Conservation (phyloP, 441 rosid genomes). For the Aleurites moluccanus region DNA sequence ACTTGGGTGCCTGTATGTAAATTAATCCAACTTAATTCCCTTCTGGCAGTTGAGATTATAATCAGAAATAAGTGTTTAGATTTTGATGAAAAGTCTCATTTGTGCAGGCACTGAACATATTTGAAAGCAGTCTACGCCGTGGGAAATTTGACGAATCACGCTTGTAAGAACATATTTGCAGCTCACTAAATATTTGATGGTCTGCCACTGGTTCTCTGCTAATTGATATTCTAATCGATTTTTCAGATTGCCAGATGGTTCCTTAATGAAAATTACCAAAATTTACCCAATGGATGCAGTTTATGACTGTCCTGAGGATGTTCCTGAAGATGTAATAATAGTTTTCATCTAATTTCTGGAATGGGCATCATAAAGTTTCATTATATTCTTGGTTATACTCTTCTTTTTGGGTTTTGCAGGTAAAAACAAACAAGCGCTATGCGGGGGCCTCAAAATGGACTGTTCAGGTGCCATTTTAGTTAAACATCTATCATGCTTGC, state of each 20-base stretch:
- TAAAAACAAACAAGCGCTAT: constrained; percentile 31
- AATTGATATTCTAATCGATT: constrained; percentile 9
- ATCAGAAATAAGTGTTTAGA: neutral
- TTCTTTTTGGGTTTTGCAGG: constrained; percentile 20
- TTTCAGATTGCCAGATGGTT: constrained; percentile 85
- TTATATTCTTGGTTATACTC: neutral
- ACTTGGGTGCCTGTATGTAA: constrained; percentile 99
- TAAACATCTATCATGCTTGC: neutral
- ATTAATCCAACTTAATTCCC: constrained; percentile 1
- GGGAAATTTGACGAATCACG: constrained; percentile 83
- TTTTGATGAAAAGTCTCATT: constrained; percentile 9
- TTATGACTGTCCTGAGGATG: constrained; percentile 72
- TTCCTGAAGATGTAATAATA: constrained; percentile 79
- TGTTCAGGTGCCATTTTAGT: constrained; percentile 19
- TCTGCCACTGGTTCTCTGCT: neutral
- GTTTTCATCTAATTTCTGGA: neutral
- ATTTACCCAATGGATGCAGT: constrained; percentile 91
- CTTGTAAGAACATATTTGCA: constrained; percentile 43
- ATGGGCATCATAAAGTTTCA: neutral
- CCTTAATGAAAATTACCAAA: constrained; percentile 83
- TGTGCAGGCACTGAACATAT: constrained; percentile 72
- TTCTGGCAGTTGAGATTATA: constrained; percentile 6
- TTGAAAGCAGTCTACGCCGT: constrained; percentile 73
- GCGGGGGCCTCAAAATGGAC: constrained; percentile 32
- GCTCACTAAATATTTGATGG: constrained; percentile 3